Evolutionary conservation across 805 yeast genomes (phyloP), one percentile per base, ranked within the genome.

Genomic region (Cyberlindnera euphorbiiphila): DNA sequence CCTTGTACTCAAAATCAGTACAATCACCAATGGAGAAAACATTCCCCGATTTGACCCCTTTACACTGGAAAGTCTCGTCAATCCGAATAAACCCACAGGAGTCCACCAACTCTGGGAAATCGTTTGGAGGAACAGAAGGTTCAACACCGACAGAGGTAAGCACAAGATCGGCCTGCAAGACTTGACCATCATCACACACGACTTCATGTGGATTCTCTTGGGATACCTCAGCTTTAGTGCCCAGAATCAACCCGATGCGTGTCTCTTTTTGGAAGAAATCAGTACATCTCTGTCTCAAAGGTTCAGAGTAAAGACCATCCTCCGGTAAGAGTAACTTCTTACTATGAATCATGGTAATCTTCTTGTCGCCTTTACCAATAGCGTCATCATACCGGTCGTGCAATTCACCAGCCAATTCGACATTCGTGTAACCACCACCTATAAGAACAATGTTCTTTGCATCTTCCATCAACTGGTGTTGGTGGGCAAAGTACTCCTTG

Each of bases 11-110:
- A 38, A 45, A 50, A 38, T 51, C 47, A 11, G 45, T 37, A n/a
- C 54, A 54, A 43, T 63, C 66, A 11, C 66, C 68, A 34, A 61
- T 49, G 3, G 65, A 60, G 39, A 61, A 62, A 4, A 61, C 45
- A 23, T 50, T 46, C n/a, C 55, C 53, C 27, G 24, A 39, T 1
- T 45, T 12, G 13, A 37, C 34, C 4, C 43, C 50, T 12, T 21
- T 27, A 2, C 50, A 45, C 36, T 51, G 56, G 32, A 57, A 55
- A 1, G 54, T 51, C 6, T 47, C 47, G 9, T 47, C 25, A 11
- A 56, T 47, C 8, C 34, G 37, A 34, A 53, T 42, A 29, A 41
- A 50, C 2, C 59, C 59, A 4, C 31, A 25, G 2, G 25, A 24
- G 25, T 49, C 38, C 2, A 36, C 29, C 9, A 51, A 19, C 6